Evolutionary conservation across 2,329 filamentous ascomycete genomes (phyloP).

Genomic region (Trichoderma sp.): DNA sequence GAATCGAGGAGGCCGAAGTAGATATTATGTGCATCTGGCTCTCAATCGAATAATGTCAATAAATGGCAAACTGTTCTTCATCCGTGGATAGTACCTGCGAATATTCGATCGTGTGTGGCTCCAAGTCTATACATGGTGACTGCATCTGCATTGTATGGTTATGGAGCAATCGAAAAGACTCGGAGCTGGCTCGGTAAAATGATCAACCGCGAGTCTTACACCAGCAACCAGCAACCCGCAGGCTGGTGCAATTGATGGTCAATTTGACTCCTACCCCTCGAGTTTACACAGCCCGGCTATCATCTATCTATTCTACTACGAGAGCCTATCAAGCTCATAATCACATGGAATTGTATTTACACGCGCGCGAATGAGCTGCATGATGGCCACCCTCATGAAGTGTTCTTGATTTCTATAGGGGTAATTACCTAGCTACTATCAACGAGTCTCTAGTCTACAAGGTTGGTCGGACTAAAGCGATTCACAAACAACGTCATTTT

Average conservation of each 20-base stretch:
- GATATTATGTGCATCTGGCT: background rate
- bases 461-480: background rate
- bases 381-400: background rate
- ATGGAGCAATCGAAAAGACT: background rate
- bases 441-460: background rate
- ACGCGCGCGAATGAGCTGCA: background rate
- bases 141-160: background rate
- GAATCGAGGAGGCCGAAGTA: background rate
- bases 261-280: background rate
- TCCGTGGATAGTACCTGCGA: background rate
- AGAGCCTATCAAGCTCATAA: background rate
- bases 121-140: background rate
- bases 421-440: background rate
- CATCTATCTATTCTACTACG: background rate
- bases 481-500: background rate
- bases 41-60: background rate
- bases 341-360: background rate
- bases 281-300: background rate
- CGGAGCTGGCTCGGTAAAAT: background rate
- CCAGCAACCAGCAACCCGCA: background rate
- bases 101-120: background rate
- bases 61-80: background rate
- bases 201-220: background rate
- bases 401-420: background rate
- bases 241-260: background rate